Evolutionary conservation across 2,329 filamentous ascomycete species (phyloP).

Genomic region (Teratosphaeria epicoccoides): DNA sequence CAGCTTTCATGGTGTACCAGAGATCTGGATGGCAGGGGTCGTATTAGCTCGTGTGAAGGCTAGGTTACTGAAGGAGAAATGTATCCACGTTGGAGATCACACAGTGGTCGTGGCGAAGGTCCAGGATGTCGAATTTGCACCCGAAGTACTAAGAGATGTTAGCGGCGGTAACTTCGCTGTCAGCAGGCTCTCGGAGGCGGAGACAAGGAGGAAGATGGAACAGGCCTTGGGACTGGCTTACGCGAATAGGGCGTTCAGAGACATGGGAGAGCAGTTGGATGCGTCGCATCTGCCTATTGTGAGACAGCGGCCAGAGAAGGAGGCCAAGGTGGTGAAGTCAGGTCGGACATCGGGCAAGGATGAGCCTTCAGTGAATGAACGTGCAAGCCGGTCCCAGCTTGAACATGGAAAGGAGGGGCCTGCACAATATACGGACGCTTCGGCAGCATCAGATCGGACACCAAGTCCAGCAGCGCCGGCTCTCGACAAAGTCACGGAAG

Average conservation of each 20-base stretch:
- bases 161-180: neutral
- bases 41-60: slow-evolving; percentile 26
- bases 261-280: slow-evolving; percentile 7
- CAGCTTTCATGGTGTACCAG: neutral
- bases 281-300: neutral
- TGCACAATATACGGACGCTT: neutral
- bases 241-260: slow-evolving; percentile 11
- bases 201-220: neutral
- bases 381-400: neutral
- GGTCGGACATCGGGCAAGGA: neutral
- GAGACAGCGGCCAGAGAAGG: neutral
- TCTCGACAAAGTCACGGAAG: neutral
- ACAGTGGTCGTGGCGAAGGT: slow-evolving; percentile 38
- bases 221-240: slow-evolving; percentile 11
- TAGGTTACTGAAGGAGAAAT: slow-evolving; percentile 26
- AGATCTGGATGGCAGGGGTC: slow-evolving; percentile 5
- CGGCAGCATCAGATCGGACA: neutral
- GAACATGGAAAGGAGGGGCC: neutral
- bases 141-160: neutral
- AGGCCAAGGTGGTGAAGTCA: slow-evolving; percentile 1
- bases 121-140: neutral
- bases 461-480: neutral
- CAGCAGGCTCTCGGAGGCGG: neutral
- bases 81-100: slow-evolving; percentile 36
- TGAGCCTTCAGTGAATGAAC: neutral